Evolutionary conservation across 1,284 basidiomycete genomes (phyloP).

Genomic region (Moesziomyces aphidis): DNA sequence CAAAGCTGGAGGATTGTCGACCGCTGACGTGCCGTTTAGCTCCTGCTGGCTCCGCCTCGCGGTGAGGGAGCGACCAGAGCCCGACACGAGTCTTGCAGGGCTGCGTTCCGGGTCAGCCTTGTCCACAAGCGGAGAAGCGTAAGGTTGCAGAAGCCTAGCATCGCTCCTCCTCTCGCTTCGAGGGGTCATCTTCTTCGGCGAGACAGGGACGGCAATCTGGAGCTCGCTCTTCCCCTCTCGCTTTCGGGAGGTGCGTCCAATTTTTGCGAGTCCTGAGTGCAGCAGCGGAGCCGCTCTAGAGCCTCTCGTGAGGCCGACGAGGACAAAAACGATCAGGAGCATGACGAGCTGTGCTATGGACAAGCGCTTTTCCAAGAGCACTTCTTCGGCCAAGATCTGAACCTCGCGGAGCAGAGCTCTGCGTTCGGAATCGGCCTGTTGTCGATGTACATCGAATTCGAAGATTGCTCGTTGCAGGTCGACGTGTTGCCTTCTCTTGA

Average conservation of each 20-base stretch:
- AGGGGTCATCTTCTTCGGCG: constrained; percentile 13
- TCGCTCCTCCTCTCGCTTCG: constrained; percentile 8
- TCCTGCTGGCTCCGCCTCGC: not conserved
- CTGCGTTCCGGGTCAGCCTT: constrained; percentile 1
- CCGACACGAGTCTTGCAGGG: not conserved
- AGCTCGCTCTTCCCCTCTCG: constrained; percentile 12
- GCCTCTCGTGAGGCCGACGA: constrained; percentile 84
- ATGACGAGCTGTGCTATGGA: constrained; percentile 84
- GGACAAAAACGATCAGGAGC: constrained; percentile 80
- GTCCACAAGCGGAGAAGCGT: constrained; percentile 2
- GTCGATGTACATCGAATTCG: constrained; percentile 79
- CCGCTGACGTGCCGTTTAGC: not conserved
- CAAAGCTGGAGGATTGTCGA: too few species aligned
- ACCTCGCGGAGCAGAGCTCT: constrained; percentile 76
- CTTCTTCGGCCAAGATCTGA: constrained; percentile 80
- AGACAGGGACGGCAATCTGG: constrained; percentile 8
- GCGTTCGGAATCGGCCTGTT: constrained; percentile 78
- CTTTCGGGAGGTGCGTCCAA: constrained; percentile 26
- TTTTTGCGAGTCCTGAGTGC: constrained; percentile 43
- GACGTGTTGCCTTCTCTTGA: constrained; percentile 62
- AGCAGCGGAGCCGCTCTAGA: constrained; percentile 69
- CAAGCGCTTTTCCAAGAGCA: constrained; percentile 83
- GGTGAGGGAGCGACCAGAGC: not conserved
- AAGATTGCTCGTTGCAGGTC: constrained; percentile 76
- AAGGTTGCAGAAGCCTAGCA: not conserved